These are phyloP conservation scores for Penicillium cosmopolitanum DNA, from an alignment of 495 filamentous ascomycete species.

Conservation along the genomic window DNA sequence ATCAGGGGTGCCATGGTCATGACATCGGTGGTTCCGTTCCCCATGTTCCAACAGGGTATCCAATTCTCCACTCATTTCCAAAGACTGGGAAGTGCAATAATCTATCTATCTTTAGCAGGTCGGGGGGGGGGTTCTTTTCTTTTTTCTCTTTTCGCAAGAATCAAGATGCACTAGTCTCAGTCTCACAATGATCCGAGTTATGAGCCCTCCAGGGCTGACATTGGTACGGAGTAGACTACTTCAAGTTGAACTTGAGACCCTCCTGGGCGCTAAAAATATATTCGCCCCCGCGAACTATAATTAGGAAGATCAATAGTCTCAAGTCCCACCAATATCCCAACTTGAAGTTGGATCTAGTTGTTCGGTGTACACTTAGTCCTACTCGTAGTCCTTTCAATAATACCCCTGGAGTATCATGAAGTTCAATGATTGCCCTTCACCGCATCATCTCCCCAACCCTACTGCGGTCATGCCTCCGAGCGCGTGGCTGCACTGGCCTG, in stretches of 20 bases:
- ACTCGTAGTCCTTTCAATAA: background rate
- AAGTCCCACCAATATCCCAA: background rate
- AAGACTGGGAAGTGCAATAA: background rate
- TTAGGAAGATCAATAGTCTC: background rate
- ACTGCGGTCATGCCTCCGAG: background rate
- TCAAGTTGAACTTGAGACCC: no score
- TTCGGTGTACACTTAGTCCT: background rate
- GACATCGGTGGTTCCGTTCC: conserved; percentile 14
- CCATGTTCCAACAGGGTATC: background rate
- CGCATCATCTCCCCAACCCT: background rate
- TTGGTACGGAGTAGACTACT: no score
- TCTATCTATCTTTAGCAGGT: background rate
- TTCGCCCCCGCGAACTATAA: conserved; percentile 1
- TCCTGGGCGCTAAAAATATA: background rate
- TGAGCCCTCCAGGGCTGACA: no score
- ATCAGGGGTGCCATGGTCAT: conserved; percentile 8
- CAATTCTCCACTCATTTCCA: background rate
- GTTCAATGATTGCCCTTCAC: background rate
- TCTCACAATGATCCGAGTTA: no score
- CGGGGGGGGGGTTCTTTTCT: background rate
- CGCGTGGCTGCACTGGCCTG: background rate
- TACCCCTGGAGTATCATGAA: background rate
- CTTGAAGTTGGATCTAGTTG: no score
- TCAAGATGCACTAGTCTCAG: no score
- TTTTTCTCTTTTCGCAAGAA: background rate